Conservation (phyloP, 352 stramenopile genomes). For the Peronospora tabacina region DNA sequence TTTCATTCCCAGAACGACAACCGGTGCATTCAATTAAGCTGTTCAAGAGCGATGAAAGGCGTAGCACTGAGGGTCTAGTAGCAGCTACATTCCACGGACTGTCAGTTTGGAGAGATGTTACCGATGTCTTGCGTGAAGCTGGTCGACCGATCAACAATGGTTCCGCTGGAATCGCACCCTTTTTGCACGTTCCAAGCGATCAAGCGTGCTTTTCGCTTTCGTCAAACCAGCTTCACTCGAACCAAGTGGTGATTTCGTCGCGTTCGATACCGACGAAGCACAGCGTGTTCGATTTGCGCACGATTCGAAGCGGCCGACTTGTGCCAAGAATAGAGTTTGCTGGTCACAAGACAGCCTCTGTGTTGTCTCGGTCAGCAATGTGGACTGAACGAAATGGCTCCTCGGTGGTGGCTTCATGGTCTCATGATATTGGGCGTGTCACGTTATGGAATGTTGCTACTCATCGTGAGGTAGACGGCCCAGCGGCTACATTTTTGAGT, state of each 20-base stretch:
- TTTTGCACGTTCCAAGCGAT: constrained; percentile 19
- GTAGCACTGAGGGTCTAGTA: constrained; percentile 26
- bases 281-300: constrained; percentile 36
- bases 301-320: constrained; percentile 4
- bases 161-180: constrained; percentile 5
- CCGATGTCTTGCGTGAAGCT: not conserved
- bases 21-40: constrained; percentile 47
- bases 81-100: constrained; percentile 38
- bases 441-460: constrained; percentile 22
- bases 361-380: constrained; percentile 40
- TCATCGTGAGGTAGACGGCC: constrained; percentile 13
- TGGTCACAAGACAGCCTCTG: constrained; percentile 35
- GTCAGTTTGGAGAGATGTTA: constrained; percentile 35
- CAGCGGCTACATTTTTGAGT: constrained; percentile 3
- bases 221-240: constrained; percentile 21
- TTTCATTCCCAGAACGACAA: constrained; percentile 35
- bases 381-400: constrained; percentile 32
- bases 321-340: constrained; percentile 20
- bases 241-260: constrained; percentile 35
- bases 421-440: constrained; percentile 21
- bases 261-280: constrained; percentile 37
- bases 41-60: constrained; percentile 20
- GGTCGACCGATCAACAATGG: constrained; percentile 5
- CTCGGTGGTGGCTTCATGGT: constrained; percentile 27
- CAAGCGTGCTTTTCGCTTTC: constrained; percentile 33